Evolutionary conservation across 2,329 filamentous ascomycete genomes (phyloP), one percentile per base, ranked within the genome.

Genomic region (Rhynchosporium agropyri): DNA sequence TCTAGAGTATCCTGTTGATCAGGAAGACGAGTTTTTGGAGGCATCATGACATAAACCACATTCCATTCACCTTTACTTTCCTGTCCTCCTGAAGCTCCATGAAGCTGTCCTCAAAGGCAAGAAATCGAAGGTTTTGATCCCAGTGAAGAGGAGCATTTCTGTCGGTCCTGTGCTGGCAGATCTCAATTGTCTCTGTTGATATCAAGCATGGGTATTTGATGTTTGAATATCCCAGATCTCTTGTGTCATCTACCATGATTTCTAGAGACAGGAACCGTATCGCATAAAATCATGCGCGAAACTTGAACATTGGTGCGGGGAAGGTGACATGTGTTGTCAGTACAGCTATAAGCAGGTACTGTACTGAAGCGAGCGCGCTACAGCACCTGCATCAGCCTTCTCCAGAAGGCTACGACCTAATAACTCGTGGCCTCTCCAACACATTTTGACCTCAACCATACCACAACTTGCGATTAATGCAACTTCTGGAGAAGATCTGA

Each of bases 401-500:
- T 61, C 43, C n/a, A 42, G 51, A 61, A 61, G 59, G 59, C 59
- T 61, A 43, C 12, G 29, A 29, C 29, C 29, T 42, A 51, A 54
- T 51, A 45, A 50, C 20, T 59, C 49, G 51, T 54, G 57, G 57
- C 57, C 3, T 50, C 46, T 50, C 31, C 38, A 29, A 50, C 46
- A 51, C 45, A 43, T 33, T 29, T 26, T n/a, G 26, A 42, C 15
- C 36, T 31, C 2, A 26, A 42, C 36, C 8, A 28, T 4, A 15
- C 1, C 9, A 29, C 20, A 45, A 28, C 12, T 28, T 20, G 20
- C 20, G 20, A 20, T 20, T 20, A 20, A 20, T 20, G 20, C 20
- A 20, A 20, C 20, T 20, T 1, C 20, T 1, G 20, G 20, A 20
- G 20, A 36, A 36, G 33, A 36, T 5, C 33, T 36, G 6, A 36